Conservation (phyloP, 1,284 basidiomycete species). For the Pseudozyma thailandica region DNA sequence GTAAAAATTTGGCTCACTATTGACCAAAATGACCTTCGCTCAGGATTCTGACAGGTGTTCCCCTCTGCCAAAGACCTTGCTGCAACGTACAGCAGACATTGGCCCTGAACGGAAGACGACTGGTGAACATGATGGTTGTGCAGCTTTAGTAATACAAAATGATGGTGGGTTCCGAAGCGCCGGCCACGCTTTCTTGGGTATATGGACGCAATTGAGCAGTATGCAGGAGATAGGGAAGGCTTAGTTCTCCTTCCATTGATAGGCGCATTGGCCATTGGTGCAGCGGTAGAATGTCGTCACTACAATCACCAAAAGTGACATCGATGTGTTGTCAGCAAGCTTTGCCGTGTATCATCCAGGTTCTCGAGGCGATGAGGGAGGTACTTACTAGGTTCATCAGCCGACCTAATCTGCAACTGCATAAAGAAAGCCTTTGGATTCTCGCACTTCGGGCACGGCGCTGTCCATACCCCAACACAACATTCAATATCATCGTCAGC, state of each 20-base stretch:
- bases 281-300: constrained; percentile 67
- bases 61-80: neutral
- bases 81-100: neutral
- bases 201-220: neutral
- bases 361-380: neutral
- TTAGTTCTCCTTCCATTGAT: constrained; percentile 64
- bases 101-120: neutral
- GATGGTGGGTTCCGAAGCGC: too few relatives aligned
- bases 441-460: constrained; percentile 86
- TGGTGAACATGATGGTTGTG: too few relatives aligned
- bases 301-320: constrained; percentile 8
- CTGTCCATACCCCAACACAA: constrained; percentile 10
- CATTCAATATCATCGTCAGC: neutral
- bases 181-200: neutral
- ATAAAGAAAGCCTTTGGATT: constrained; percentile 89
- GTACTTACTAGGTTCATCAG: constrained; percentile 70
- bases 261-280: constrained; percentile 55
- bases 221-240: neutral
- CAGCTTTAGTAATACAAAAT: too few relatives aligned
- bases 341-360: too few relatives aligned
- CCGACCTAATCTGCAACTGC: constrained; percentile 94
- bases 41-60: too few relatives aligned
- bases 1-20: too few relatives aligned
- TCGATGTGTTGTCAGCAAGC: neutral
- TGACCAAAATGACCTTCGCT: too few relatives aligned